Conservation (phyloP, 2,329 filamentous ascomycete genomes). For the Fusarium longipes region DNA sequence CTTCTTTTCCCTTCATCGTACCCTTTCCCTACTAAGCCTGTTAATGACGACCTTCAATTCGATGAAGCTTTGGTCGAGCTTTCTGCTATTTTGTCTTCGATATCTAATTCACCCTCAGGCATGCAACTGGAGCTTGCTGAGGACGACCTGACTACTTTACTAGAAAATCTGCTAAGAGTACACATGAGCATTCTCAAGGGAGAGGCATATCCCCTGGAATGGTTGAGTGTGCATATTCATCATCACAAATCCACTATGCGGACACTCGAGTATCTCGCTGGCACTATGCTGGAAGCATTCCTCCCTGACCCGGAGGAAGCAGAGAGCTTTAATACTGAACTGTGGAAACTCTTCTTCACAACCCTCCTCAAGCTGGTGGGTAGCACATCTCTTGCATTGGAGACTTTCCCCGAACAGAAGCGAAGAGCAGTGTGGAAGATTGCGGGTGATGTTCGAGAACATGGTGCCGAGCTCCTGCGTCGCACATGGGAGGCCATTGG, state of each 20-base stretch:
- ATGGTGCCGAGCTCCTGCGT: constrained; percentile 86
- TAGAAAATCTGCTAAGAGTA: constrained; percentile 83
- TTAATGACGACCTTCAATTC: constrained; percentile 71
- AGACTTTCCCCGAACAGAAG: constrained; percentile 98
- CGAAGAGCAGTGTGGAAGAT: constrained; percentile 98
- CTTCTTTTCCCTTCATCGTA: constrained; percentile 91
- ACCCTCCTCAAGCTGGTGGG: constrained; percentile 90
- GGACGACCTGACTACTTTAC: constrained; percentile 77
- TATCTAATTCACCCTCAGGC: constrained; percentile 76
- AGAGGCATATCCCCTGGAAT: constrained; percentile 87
- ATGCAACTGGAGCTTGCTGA: constrained; percentile 81
- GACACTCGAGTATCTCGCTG: constrained; percentile 83
- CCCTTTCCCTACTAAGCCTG: constrained; percentile 82
- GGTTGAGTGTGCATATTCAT: constrained; percentile 94
- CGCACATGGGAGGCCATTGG: constrained; percentile 95
- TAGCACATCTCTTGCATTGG: constrained; percentile 87
- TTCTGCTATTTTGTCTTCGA: constrained; percentile 84
- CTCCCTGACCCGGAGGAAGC: constrained; percentile 91
- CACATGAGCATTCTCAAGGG: constrained; percentile 90
- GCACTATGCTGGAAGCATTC: constrained; percentile 83
- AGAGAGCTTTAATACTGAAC: constrained; percentile 88
- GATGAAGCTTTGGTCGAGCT: constrained; percentile 92
- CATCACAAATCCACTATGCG: constrained; percentile 91
- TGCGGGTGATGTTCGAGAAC: constrained; percentile 92
- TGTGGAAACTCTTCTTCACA: constrained; percentile 95